Evolutionary conservation across 1,284 basidiomycete species (phyloP).

Genomic region (Apiotrichum siamense): DNA sequence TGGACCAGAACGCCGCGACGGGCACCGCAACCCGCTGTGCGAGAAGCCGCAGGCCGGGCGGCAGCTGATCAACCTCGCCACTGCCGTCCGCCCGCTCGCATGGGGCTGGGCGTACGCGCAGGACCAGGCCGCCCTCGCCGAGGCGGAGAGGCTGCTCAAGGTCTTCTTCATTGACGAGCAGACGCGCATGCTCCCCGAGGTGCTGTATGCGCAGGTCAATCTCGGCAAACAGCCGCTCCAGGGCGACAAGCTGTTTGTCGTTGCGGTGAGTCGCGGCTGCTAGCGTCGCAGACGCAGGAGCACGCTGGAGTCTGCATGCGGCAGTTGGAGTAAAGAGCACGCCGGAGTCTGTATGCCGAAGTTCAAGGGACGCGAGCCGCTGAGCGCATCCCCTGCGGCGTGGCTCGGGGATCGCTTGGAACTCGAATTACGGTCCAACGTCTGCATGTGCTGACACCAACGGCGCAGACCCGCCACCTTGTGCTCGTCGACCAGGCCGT

Average conservation of each 20-base stretch:
- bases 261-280: constrained; percentile 31
- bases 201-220: constrained; percentile 29
- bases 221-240: constrained; percentile 18
- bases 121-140: neutral
- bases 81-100: constrained; percentile 20
- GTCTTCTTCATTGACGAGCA: constrained; percentile 33
- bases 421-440: neutral
- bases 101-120: constrained; percentile 15
- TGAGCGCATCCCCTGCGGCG: too few relatives aligned
- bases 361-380: too few relatives aligned
- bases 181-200: constrained; percentile 32
- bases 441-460: neutral
- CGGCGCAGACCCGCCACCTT: constrained; percentile 26
- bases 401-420: too few relatives aligned
- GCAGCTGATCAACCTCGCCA: constrained; percentile 23
- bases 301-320: too few relatives aligned
- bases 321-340: too few relatives aligned
- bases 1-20: constrained; percentile 27
- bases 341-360: too few relatives aligned
- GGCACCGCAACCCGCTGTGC: constrained; percentile 29
- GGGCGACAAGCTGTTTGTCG: constrained; percentile 28
- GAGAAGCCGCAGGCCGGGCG: constrained; percentile 28
- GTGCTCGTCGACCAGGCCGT: constrained; percentile 29
- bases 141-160: constrained; percentile 20
- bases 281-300: neutral